Evolutionary conservation across 2,329 filamentous ascomycete species (phyloP), one percentile per base, ranked within the genome.

Genomic region (Claviceps purpurea): DNA sequence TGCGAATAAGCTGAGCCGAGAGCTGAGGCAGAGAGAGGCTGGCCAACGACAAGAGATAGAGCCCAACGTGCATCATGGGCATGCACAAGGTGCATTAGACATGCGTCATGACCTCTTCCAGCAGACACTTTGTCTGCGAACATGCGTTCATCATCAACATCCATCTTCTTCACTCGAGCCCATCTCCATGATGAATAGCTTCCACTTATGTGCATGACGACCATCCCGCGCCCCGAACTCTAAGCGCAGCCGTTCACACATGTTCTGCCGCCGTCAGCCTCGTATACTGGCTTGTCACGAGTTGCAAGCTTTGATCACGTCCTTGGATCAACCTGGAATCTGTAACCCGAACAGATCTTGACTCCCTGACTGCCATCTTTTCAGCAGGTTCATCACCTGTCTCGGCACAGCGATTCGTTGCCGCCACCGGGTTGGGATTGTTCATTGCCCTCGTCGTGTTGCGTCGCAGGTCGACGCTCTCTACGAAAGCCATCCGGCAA

Each of bases 391-490:
- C 11, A 16, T 44, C 13, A 14, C 2, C 13, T 44, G 24, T 14
- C 42, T 44, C 22, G 8, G 16, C 42, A 6, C 13, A 14, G 22
- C 2, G 2, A 14, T 14, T 26, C 42, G 8, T 26, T 20, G 7
- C 20, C 20, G 20, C 16, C 30, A 10, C 30, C 30, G 30, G 30
- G 30, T 34, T 34, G 30, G 30, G 20, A 8, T 39, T 16, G 5
- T 45, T 10, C 30, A 7, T 39, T 16, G n/a, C 26, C 8, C 30
- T 34, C 14, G 20, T 43, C 5, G 20, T 49, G 76, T 24, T 13
- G 20, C 46, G 76, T 79, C 76, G 76, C 77, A 69, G 76, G 76
- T 74, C 76, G 76, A 79, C 76, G 52, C 71, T 47, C 55, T 60
- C 57, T 44, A 56, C 57, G 62, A 52, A 18, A 8, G 18, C 16